Conservation (phyloP, 139 green algal genomes). For the Chloropicon primus region DNA sequence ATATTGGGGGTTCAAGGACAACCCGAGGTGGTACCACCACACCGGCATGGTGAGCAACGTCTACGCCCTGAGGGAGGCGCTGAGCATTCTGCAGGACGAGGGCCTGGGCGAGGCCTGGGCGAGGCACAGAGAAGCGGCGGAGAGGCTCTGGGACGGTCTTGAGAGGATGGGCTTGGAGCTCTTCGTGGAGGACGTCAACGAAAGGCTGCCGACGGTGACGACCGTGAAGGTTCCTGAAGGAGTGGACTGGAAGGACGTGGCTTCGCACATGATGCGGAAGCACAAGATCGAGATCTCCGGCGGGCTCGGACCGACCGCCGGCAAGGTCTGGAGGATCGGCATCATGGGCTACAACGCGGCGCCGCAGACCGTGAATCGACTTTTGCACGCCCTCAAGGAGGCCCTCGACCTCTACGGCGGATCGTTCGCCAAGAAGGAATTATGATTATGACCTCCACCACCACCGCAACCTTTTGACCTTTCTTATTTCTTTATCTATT, state of each 20-base stretch:
- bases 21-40: conserved; percentile 69
- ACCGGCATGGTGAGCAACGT: conserved; percentile 50
- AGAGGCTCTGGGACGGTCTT: conserved; percentile 13
- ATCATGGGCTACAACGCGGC: conserved; percentile 22
- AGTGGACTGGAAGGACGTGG: conserved; percentile 24
- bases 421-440: background rate
- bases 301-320: conserved; percentile 55
- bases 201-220: conserved; percentile 23
- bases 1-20: conserved; percentile 44
- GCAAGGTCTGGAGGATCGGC: conserved; percentile 24
- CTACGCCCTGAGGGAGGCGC: conserved; percentile 77
- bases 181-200: conserved; percentile 16
- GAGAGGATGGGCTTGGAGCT: conserved; percentile 25
- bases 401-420: conserved; percentile 8
- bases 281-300: conserved; percentile 30
- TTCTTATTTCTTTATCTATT: background rate
- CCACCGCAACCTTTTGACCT: too few species aligned
- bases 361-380: conserved; percentile 5
- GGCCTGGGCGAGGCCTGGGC: conserved; percentile 3
- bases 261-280: conserved; percentile 14
- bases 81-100: conserved; percentile 62
- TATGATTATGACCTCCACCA: too few species aligned
- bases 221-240: conserved; percentile 23
- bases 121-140: background rate
- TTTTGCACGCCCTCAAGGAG: conserved; percentile 14